phyloP scores from a whole-genome alignment of 805 yeast genomes.

The Suhomyces sp. region DNA sequence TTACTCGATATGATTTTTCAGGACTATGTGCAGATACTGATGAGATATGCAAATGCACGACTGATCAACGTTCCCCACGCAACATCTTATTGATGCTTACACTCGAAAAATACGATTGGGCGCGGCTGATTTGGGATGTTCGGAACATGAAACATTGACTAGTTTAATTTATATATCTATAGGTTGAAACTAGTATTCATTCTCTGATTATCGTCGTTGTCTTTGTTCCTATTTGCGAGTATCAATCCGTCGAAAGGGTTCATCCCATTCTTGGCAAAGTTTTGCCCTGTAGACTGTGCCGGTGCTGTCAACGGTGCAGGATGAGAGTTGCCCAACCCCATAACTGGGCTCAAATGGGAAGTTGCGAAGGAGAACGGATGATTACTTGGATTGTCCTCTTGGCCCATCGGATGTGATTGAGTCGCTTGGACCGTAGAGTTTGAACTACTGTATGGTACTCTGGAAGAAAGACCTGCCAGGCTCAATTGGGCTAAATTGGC shows the following conservation, averaged over 20 bases:
- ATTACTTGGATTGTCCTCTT: constrained; percentile 6
- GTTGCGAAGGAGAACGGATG: constrained; percentile 11
- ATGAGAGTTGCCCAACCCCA: neutral
- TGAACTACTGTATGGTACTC: neutral
- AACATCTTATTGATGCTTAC: neutral
- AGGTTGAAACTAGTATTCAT: constrained; percentile 4
- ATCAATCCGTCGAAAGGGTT: constrained; percentile 41
- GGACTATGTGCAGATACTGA: neutral
- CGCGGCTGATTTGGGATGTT: neutral
- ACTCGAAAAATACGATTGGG: neutral
- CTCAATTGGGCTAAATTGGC: constrained; percentile 12
- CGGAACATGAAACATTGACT: neutral
- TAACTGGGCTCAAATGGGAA: constrained; percentile 14
- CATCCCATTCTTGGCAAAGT: constrained; percentile 33
- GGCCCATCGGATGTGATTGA: neutral
- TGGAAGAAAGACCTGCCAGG: neutral
- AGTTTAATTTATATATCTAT: neutral
- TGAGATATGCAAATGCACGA: neutral
- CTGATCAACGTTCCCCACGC: neutral
- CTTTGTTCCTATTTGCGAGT: constrained; percentile 19
- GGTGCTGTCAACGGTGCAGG: constrained; percentile 23
- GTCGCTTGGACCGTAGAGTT: neutral
- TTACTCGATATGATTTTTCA: neutral
- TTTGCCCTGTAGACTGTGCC: constrained; percentile 31
- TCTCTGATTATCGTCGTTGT: constrained; percentile 2